phyloP scores from a whole-genome alignment of 164 flowering plant genomes.

The Vitis rupestris region DNA sequence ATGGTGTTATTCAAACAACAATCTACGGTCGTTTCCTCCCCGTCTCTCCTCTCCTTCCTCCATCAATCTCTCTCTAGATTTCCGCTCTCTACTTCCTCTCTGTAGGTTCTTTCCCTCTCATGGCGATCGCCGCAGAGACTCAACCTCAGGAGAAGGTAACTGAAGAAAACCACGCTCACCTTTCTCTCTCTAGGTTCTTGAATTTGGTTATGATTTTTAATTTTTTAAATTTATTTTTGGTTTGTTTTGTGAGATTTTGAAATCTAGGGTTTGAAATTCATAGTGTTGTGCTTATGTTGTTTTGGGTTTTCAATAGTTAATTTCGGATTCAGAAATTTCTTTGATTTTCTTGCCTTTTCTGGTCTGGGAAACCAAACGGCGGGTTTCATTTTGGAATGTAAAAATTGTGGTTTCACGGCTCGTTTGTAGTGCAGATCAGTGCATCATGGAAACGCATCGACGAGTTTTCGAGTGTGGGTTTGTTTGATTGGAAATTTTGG shows the following conservation, averaged over 20 bases:
- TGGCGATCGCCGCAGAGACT: conserved; percentile 60
- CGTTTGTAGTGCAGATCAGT: no score
- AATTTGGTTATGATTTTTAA: background rate
- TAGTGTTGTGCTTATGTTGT: background rate
- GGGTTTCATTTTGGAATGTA: conserved; percentile 1
- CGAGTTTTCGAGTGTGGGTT: no score
- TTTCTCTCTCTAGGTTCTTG: background rate
- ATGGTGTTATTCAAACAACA: conserved; percentile 1
- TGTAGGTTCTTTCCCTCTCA: conserved; percentile 12
- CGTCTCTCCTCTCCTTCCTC: background rate
- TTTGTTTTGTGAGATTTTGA: background rate
- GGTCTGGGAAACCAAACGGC: background rate
- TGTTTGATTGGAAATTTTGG: no score
- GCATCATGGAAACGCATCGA: no score
- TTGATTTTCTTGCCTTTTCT: background rate
- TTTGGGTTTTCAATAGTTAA: background rate
- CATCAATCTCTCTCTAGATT: background rate
- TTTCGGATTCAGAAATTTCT: background rate
- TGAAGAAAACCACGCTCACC: background rate
- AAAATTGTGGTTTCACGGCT: no score
- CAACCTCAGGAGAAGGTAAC: conserved; percentile 55
- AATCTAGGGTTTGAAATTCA: background rate
- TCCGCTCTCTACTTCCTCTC: conserved; percentile 10
- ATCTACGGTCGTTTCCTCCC: background rate
- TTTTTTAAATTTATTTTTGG: background rate